A percentile compares a stretch with the other conserved stretches of the same genome.
These are phyloP conservation scores for Ceratocystis smalleyi DNA, from an alignment of 2,329 filamentous ascomycete species.

Conservation along the genomic window DNA sequence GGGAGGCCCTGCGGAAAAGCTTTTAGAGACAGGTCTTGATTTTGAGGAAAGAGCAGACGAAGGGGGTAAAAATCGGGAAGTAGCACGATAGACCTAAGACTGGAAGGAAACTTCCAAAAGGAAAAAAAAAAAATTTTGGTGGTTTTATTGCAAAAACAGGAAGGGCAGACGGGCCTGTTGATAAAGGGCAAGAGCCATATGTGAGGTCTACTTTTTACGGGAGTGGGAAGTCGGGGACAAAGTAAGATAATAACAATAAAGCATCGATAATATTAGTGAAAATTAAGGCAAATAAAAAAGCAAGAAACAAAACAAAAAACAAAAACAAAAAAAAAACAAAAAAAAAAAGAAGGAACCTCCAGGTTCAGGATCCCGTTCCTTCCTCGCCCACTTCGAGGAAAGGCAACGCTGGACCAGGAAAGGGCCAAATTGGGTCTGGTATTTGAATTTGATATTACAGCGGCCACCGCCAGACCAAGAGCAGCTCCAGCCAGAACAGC, in stretches of 20 bases:
- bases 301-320: not conserved
- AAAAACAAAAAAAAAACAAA: not conserved
- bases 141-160: not conserved
- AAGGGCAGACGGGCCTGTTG: not conserved
- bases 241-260: not conserved
- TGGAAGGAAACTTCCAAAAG: not conserved
- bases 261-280: not conserved
- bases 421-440: not conserved
- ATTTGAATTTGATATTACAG: slow-evolving; percentile 4
- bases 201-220: not conserved
- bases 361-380: not conserved
- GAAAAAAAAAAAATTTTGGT: too few species aligned
- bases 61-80: not conserved
- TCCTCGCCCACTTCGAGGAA: not conserved
- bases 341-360: not conserved
- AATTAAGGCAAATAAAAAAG: not conserved
- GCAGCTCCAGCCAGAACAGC: not conserved
- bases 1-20: not conserved
- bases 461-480: not conserved
- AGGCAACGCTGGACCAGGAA: not conserved
- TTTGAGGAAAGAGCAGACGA: not conserved
- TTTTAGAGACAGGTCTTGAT: not conserved
- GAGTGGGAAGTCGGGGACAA: not conserved
- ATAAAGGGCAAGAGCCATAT: not conserved
- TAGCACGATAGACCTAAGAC: not conserved